Evolutionary conservation across 306 rosid species (phyloP).

Genomic region (Crataegus laevigata): DNA sequence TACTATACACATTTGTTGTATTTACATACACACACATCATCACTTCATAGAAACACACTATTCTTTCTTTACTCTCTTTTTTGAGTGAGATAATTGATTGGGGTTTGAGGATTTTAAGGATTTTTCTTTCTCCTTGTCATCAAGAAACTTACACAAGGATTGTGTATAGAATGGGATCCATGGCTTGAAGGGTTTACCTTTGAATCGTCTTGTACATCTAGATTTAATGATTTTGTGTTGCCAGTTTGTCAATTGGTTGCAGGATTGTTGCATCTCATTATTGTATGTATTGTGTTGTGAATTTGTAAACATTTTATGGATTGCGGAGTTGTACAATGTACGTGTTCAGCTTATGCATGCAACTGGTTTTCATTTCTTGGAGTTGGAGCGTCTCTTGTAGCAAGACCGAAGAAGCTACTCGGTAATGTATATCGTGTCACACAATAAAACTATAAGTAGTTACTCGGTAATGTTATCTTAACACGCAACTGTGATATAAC

Average conservation of each 20-base stretch:
- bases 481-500: not conserved
- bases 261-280: not conserved
- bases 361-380: not conserved
- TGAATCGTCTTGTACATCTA: not conserved
- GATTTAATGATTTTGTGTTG: not conserved
- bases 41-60: not conserved
- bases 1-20: slow-evolving; percentile 37
- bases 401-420: no score
- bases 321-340: not conserved
- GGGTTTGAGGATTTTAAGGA: not conserved
- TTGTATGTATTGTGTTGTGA: not conserved
- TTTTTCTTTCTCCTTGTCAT: not conserved
- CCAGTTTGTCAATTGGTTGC: not conserved
- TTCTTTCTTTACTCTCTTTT: not conserved
- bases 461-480: no score
- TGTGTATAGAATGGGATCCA: not conserved
- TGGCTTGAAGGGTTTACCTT: slow-evolving; percentile 1
- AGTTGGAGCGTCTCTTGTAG: not conserved
- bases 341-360: not conserved
- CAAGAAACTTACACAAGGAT: not conserved
- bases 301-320: not conserved
- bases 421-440: no score
- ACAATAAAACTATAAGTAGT: no score
- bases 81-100: not conserved
- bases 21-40: slow-evolving; percentile 26